Base-by-base conservation (phyloP, 768 basidiomycete genomes). In the Termitomyces sp. region DNA sequence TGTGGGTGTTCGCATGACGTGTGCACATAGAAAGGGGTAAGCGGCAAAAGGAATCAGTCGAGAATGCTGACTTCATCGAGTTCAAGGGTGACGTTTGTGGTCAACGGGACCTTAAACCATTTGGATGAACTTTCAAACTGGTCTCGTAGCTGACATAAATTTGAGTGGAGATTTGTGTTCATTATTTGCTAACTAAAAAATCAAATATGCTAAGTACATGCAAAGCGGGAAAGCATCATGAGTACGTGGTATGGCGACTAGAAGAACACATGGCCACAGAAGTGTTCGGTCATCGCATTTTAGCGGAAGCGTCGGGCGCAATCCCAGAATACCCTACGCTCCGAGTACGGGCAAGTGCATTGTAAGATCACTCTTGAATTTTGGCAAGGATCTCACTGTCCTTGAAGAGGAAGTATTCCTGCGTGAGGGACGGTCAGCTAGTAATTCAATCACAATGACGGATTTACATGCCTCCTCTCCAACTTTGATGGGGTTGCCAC, bases 371-470 rank as follows among this genome's bases (percentile, higher is more conserved):
- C 79, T 97, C 95, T 71, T 88, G 82, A 67, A 98, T 94, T 79
- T 95, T 97, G 58, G 96, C 96, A 54, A 98, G 82, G 70, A 99
- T 97, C 68, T 98, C 95, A 26, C 84, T 72, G 74, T 98, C 96
- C 76, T 87, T 90, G 87, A 95, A 98, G 58, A 99, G 75, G 79
- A 82, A 89, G 75, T 90, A 99, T 70, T 99, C 96, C 94, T 98
- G 65, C n/a, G 9, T 5, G 8, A 20, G 32, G 41, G 13, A 24
- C 22, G 36, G 3, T 59, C 18, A 35, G 33, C 33, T 26, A 22
- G 32, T 54, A 5, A 9, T 43, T 18, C 52, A 7, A 36, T 48
- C 55, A 35, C 47, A 46, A 40, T 52, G 22, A 7, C 3, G 41
- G 13, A 13, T 40, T 41, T 11, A 81, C 89, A 59, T 67, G 94